These are phyloP conservation scores for Aspergillus persii DNA, from an alignment of 2,329 filamentous ascomycete genomes.

Conservation along the genomic window DNA sequence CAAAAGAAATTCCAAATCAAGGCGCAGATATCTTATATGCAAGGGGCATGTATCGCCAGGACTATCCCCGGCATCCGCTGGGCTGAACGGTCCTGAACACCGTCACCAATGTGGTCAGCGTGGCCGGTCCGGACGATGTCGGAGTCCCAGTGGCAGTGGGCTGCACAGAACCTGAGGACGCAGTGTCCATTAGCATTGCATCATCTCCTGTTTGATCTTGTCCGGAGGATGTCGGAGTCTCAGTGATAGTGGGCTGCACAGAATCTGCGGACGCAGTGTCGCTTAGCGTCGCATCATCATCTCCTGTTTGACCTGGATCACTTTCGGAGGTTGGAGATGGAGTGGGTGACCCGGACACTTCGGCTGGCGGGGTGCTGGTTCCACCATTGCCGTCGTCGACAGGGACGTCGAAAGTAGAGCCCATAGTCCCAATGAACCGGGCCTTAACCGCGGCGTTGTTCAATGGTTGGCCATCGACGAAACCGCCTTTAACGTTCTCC, in stretches of 20 bases:
- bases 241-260: no score
- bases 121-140: conserved; percentile 7
- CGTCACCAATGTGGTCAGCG: conserved; percentile 28
- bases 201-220: no score
- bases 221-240: no score
- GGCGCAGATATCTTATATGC: conserved; percentile 1
- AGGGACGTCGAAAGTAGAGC: not conserved
- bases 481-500: conserved; percentile 17
- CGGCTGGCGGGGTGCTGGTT: not conserved
- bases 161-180: not conserved
- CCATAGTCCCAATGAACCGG: conserved; percentile 36
- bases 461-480: conserved; percentile 34
- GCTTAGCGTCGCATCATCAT: no score
- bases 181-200: no score
- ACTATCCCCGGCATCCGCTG: conserved; percentile 3
- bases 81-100: conserved; percentile 19
- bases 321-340: not conserved
- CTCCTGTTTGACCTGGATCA: no score
- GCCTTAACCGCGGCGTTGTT: conserved; percentile 40
- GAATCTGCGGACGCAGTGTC: no score
- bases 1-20: not conserved
- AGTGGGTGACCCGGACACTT: not conserved
- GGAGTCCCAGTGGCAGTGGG: not conserved
- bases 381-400: not conserved
- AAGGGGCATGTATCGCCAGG: conserved; percentile 2